Conservation (phyloP, 2,329 filamentous ascomycete species). For the Penicillium sp. region DNA sequence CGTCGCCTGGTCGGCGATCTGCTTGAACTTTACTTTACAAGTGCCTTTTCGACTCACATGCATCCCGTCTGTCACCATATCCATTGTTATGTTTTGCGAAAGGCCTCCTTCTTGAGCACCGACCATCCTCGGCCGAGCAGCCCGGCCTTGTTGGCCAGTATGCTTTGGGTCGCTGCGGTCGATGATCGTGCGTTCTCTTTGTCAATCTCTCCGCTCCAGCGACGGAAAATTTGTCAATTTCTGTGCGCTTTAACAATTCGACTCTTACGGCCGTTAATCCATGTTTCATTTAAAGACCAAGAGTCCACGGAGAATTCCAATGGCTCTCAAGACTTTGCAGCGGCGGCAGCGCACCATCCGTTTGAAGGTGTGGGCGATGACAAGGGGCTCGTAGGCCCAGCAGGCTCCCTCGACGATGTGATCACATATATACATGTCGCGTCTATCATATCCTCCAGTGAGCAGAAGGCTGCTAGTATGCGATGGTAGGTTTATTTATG, state of each 20-base stretch:
- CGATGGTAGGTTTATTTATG: slow-evolving; percentile 59
- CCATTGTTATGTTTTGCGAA: slow-evolving; percentile 84
- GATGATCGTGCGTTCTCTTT: slow-evolving; percentile 85
- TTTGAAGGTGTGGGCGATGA: slow-evolving; percentile 59
- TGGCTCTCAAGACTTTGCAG: slow-evolving; percentile 71
- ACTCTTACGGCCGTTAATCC: slow-evolving; percentile 81
- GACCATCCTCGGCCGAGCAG: slow-evolving; percentile 78
- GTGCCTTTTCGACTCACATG: slow-evolving; percentile 81
- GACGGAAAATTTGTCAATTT: slow-evolving; percentile 84
- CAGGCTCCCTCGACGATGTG: slow-evolving; percentile 81
- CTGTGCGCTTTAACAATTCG: slow-evolving; percentile 82
- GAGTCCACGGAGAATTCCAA: slow-evolving; percentile 47
- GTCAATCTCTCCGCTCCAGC: slow-evolving; percentile 77
- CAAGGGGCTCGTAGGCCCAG: slow-evolving; percentile 48
- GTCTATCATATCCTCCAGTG: slow-evolving; percentile 87
- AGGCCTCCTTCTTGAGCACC: slow-evolving; percentile 80
- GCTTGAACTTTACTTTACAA: slow-evolving; percentile 87
- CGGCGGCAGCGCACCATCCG: slow-evolving; percentile 61
- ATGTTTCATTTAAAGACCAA: slow-evolving; percentile 61
- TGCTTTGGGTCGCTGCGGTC: slow-evolving; percentile 96
- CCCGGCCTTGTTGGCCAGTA: slow-evolving; percentile 83
- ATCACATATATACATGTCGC: slow-evolving; percentile 90
- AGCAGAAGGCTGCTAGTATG: slow-evolving; percentile 91
- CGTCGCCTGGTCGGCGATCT: slow-evolving; percentile 80
- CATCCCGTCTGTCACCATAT: slow-evolving; percentile 91